Base-by-base conservation (phyloP, 75 land plant species). In the Picea sitchensis region DNA sequence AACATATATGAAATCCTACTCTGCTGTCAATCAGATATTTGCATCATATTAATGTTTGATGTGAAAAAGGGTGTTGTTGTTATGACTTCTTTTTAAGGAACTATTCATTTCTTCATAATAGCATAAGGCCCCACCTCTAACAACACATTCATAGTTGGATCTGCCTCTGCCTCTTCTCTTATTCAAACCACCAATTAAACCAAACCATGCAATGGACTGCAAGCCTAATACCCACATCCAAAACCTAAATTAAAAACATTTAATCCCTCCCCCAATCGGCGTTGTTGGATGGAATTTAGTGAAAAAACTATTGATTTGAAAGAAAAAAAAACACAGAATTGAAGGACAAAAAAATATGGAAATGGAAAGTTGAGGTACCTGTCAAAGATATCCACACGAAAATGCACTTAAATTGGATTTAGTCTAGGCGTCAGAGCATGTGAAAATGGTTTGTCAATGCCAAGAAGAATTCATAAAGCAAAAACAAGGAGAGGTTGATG, bases 401-500 rank as follows among this genome's bases (percentile, higher is more conserved):
- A 63, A 63, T 63, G 65, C 15, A 30, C 17, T 31, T 3, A 36
- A 65, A 30, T 65, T 26, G 3, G 68, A 4, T 36, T 34, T 31
- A 32, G 30, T 31, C 68, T 47, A 32, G 73, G 73, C 73, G 47
- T 38, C 15, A 38, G 73, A 36, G 44, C n/a, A n/a, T 36, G 47
- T 69, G 73, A 69, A 69, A 15, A 14, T 4, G 38, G 68, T 17
- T 69, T 8, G 44, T n/a, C 73, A 69, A 8, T 69, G 76, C n/a
- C 51, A 69, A 62, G 41, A 31, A 56, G 34, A 67, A 83, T 67
- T 64, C 63, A 58, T 80, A 62, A 79, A 71, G 82, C 71, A 32
- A 21, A 32, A 57, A 51, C 59, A 8, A 75, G 65, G 59, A 64
- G 79, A 64, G 81, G 88, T 86, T 84, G 86, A 82, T 82, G 26